These are phyloP conservation scores for Speleostelium caveatum DNA, from an alignment of 78 protist genomes.

Conservation along the genomic window DNA sequence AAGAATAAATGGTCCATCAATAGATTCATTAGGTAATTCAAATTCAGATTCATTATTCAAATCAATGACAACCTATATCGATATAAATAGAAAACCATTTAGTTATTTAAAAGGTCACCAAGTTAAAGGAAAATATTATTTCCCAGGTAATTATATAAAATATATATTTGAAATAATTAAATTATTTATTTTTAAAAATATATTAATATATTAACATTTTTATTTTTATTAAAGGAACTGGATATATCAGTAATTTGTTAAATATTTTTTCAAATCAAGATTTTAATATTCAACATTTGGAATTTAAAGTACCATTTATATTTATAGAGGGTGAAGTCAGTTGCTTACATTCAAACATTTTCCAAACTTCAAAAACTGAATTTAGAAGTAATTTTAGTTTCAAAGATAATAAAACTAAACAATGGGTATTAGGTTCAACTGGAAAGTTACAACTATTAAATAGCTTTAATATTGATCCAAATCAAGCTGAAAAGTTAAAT, in stretches of 20 bases:
- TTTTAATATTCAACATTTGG: background rate
- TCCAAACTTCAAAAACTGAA: constrained; percentile 17
- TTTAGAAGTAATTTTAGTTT: background rate
- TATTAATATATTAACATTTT: too few species aligned
- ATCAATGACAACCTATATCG: background rate
- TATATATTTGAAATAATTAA: too few species aligned
- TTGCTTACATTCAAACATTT: constrained; percentile 15
- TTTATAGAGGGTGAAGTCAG: constrained; percentile 25
- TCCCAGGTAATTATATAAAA: background rate
- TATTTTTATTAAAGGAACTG: background rate
- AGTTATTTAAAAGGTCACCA: background rate
- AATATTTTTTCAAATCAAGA: background rate
- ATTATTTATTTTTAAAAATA: too few species aligned
- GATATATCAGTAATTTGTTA: constrained; percentile 3
- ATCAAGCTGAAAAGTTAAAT: too few species aligned
- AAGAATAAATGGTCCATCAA: background rate
- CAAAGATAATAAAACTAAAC: constrained; percentile 2
- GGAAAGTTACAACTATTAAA: background rate
- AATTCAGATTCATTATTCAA: background rate
- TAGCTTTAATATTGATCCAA: too few species aligned
- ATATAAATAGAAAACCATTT: background rate
- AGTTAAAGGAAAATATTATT: background rate
- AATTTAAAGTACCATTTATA: constrained; percentile 21
- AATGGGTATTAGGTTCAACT: background rate
- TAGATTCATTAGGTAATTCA: background rate